Evolutionary conservation across 108 stramenopile species (phyloP).

Genomic region (Nitzschia putrida): DNA sequence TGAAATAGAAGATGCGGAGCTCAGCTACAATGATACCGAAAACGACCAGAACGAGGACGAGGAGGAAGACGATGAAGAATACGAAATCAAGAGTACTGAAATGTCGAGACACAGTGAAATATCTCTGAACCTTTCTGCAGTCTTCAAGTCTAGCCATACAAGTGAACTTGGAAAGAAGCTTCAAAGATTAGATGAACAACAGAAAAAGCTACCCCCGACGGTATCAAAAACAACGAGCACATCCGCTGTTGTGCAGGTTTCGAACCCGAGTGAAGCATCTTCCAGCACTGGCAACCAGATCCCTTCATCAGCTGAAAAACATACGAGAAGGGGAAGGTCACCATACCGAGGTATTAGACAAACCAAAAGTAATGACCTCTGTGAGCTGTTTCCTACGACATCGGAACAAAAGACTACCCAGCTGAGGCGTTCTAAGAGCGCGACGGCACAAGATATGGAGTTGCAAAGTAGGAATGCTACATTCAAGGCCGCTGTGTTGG

Average conservation of each 20-base stretch:
- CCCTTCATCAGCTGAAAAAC: background rate
- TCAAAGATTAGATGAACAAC: background rate
- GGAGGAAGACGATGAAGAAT: conserved; percentile 7
- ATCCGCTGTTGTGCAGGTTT: no score
- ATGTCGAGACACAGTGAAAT: conserved; percentile 24
- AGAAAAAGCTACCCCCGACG: background rate
- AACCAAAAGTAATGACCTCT: background rate
- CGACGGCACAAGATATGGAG: background rate
- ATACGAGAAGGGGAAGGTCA: background rate
- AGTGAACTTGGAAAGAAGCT: conserved; percentile 18
- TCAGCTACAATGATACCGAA: background rate
- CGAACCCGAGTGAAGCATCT: no score
- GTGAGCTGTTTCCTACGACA: background rate
- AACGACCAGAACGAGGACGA: background rate
- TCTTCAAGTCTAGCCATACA: conserved; percentile 5
- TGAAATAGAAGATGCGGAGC: no score
- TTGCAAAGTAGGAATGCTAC: no score
- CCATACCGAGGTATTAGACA: background rate
- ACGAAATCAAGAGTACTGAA: conserved; percentile 11
- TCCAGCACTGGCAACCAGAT: no score
- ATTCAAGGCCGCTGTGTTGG: background rate
- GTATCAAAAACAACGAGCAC: background rate
- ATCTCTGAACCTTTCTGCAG: conserved; percentile 18
- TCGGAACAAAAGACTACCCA: background rate
- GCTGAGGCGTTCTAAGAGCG: background rate